phyloP scores from a whole-genome alignment of 805 yeast genomes.

The Wickerhamiella azyma region DNA sequence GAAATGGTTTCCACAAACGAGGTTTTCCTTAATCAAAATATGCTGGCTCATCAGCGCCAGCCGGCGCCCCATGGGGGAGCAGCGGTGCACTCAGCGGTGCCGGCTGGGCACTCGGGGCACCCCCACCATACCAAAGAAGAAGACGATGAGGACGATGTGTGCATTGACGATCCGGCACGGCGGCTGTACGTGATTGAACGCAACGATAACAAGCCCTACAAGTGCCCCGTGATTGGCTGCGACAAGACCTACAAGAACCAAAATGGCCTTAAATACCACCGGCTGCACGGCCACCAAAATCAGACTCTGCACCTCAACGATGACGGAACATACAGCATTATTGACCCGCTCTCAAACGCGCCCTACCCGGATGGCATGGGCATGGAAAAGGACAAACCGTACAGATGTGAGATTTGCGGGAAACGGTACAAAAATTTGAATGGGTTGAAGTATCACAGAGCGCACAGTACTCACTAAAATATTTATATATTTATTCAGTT shows the following conservation, averaged over 20 bases:
- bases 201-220: slow-evolving; percentile 86
- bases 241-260: slow-evolving; percentile 96
- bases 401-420: slow-evolving; percentile 96
- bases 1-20: slow-evolving; percentile 90
- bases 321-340: slow-evolving; percentile 83
- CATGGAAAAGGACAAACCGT: slow-evolving; percentile 94
- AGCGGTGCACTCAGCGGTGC: no score
- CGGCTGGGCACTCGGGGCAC: no score
- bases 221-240: slow-evolving; percentile 96
- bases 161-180: slow-evolving; percentile 94
- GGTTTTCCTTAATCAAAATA: slow-evolving; percentile 45
- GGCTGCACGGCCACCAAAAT: slow-evolving; percentile 93
- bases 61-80: neutral
- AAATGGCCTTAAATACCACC: slow-evolving; percentile 90
- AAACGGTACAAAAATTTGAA: slow-evolving; percentile 91
- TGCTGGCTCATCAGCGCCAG: neutral
- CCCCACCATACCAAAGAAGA: slow-evolving; percentile 18
- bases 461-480: slow-evolving; percentile 81
- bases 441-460: slow-evolving; percentile 93
- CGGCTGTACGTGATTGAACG: slow-evolving; percentile 84
- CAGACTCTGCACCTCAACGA: slow-evolving; percentile 81
- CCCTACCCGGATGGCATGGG: slow-evolving; percentile 91
- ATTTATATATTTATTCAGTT: slow-evolving; percentile 8
- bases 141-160: slow-evolving; percentile 51
- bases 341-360: slow-evolving; percentile 68